Percentiles rank a stretch among this genome's conserved stretches.
These are phyloP conservation scores for Penicillium sp. DNA, from an alignment of 2,329 filamentous ascomycete genomes.

Conservation along the genomic window DNA sequence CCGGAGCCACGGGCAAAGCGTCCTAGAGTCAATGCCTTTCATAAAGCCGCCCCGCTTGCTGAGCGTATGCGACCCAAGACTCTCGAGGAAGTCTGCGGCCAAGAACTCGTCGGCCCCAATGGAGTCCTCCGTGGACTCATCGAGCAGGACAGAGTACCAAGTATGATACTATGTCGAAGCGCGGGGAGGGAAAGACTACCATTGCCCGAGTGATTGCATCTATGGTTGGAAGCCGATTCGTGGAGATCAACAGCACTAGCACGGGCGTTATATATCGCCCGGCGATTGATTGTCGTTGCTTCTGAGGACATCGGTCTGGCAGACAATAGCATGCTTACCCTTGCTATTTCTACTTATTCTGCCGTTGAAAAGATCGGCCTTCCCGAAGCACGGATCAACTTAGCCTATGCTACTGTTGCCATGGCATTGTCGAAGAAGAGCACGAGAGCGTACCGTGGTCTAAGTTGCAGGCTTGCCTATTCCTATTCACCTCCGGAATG, in stretches of 20 bases:
- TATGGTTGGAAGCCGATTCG: slow-evolving; percentile 75
- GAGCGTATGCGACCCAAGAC: slow-evolving; percentile 86
- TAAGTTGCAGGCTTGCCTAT: slow-evolving; percentile 77
- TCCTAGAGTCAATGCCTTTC: slow-evolving; percentile 58
- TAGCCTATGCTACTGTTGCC: slow-evolving; percentile 81
- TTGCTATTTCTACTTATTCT: slow-evolving; percentile 80
- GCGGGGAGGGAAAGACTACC: slow-evolving; percentile 52
- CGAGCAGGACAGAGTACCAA: slow-evolving; percentile 77
- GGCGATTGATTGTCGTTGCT: slow-evolving; percentile 89
- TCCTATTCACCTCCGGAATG: slow-evolving; percentile 83
- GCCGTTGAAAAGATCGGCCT: slow-evolving; percentile 91
- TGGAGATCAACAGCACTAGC: slow-evolving; percentile 92
- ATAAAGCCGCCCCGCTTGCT: slow-evolving; percentile 74
- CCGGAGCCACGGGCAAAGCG: slow-evolving; percentile 55
- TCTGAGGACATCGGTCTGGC: slow-evolving; percentile 91
- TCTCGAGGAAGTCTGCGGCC: slow-evolving; percentile 81
- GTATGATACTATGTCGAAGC: slow-evolving; percentile 79
- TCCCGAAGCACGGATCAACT: slow-evolving; percentile 87
- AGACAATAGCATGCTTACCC: slow-evolving; percentile 73
- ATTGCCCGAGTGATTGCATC: slow-evolving; percentile 87
- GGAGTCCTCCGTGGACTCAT: slow-evolving; percentile 86
- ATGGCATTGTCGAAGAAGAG: slow-evolving; percentile 77
- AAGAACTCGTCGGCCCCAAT: slow-evolving; percentile 78
- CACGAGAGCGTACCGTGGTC: slow-evolving; percentile 74
- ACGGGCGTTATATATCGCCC: slow-evolving; percentile 82